Base-by-base conservation (phyloP, 495 filamentous ascomycete species). In the Barbatosphaeria neglecta region DNA sequence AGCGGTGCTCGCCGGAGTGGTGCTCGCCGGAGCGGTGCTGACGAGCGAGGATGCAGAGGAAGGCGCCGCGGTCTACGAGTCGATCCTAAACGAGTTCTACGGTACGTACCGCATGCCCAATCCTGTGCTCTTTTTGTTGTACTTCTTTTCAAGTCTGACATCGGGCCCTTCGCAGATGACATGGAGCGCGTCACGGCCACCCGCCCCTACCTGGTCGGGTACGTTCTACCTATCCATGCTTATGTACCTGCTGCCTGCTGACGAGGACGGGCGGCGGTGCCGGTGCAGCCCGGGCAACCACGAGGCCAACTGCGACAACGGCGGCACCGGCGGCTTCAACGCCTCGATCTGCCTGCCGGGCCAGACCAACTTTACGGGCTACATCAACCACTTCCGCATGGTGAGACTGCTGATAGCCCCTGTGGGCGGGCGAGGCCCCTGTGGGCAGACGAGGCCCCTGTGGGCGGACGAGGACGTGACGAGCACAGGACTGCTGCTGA, bases 1-100 rank as follows among this genome's bases (percentile, higher is more conserved):
- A 31, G 13, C 27, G 27, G 6, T 31, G 27, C 27, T 6, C 6
- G 13, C 27, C 27, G 27, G 6, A 6, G 27, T 13, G 27, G 6
- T 31, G 6, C 16, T 13, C 33, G 4, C 4, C 11, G 10, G 5
- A 5, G 16, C 33, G 10, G 15, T 15, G 11, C 10, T 37, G 33
- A 37, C 33, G 33, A 4, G 11, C 27, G 13, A 37, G 37, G 4
- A 9, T 25, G 4, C 24, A 15, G 31, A 60, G 2, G 50, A 67
- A 6, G 64, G 63, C n/a, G 61, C 62, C 25, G 56, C 68, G 6
- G 65, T 71, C 25, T 77, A 77, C 50, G 72, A 77, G 48, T 59
- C 66, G 3, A 76, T 77, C 44, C 58, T 75, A 19, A 72, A 77
- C 51, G 69, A 74, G 22, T 77, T 76, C 60, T 76, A 77, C 55